phyloP scores from a whole-genome alignment of 2,329 filamentous ascomycete genomes.

The Diaporthe citriasiana region DNA sequence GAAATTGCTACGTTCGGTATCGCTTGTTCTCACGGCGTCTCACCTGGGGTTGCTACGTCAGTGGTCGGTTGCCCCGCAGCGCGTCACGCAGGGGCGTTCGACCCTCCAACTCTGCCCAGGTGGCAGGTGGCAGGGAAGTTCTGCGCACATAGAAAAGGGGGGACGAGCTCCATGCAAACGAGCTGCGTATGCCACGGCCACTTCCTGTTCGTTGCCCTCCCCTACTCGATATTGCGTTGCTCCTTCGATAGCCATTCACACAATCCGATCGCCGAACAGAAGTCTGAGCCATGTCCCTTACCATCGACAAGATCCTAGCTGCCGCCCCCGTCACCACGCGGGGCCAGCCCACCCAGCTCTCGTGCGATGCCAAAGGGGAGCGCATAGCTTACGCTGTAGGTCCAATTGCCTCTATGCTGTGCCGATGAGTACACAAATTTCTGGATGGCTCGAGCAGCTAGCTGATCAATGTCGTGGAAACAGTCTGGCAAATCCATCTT shows the following conservation, averaged over 20 bases:
- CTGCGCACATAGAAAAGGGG: slow-evolving; percentile 22
- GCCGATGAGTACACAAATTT: not conserved
- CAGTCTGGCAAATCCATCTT: slow-evolving; percentile 98
- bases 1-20: not conserved
- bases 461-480: not conserved
- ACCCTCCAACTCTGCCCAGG: slow-evolving; percentile 30
- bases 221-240: not conserved
- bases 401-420: not conserved
- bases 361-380: slow-evolving; percentile 89
- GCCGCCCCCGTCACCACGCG: slow-evolving; percentile 86
- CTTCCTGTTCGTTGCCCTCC: not conserved
- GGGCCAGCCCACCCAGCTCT: slow-evolving; percentile 90
- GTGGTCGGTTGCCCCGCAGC: slow-evolving; percentile 28
- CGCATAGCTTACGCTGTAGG: slow-evolving; percentile 92
- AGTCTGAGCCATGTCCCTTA: slow-evolving; percentile 62
- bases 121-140: slow-evolving; percentile 4
- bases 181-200: not conserved
- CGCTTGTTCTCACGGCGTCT: not conserved
- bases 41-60: slow-evolving; percentile 17
- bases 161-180: not conserved
- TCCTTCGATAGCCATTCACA: not conserved
- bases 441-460: not conserved
- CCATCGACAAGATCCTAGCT: slow-evolving; percentile 81
- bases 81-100: slow-evolving; percentile 13
- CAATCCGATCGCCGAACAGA: not conserved